Conservation (phyloP, 768 basidiomycete species). For the Amanita rimosa region DNA sequence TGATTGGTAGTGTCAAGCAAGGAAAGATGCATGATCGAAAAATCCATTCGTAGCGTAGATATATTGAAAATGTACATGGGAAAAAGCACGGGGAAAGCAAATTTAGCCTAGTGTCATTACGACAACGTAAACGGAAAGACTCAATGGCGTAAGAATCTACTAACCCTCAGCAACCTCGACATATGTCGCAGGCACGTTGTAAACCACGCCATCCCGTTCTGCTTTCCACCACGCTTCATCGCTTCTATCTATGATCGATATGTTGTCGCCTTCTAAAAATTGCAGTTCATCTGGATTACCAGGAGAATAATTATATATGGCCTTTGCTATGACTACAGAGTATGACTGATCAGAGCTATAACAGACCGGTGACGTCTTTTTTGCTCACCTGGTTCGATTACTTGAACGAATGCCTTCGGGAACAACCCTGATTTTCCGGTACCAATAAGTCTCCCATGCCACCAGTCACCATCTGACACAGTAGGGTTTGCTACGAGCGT, state of each 20-base stretch:
- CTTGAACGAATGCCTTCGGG: constrained; percentile 81
- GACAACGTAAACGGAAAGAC: constrained; percentile 48
- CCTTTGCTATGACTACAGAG: constrained; percentile 53
- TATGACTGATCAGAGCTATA: constrained; percentile 2
- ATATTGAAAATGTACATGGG: constrained; percentile 30
- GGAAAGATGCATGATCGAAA: constrained; percentile 1
- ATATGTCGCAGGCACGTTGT: constrained; percentile 88
- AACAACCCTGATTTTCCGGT: constrained; percentile 74
- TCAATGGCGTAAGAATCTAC: constrained; percentile 45
- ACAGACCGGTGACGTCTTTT: not conserved
- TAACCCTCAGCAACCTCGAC: constrained; percentile 85
- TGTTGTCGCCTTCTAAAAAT: constrained; percentile 68
- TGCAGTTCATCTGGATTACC: constrained; percentile 72
- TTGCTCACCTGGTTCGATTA: constrained; percentile 52
- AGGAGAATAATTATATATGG: constrained; percentile 69
- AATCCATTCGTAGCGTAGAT: constrained; percentile 19
- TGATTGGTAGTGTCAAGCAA: not conserved
- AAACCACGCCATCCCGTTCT: constrained; percentile 75
- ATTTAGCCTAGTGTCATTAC: constrained; percentile 65
- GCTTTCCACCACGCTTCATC: constrained; percentile 97
- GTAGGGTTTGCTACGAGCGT: constrained; percentile 78
- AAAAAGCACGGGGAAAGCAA: constrained; percentile 42
- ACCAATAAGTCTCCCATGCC: constrained; percentile 67
- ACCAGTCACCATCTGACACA: constrained; percentile 84
- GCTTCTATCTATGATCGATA: constrained; percentile 70